A percentile compares a stretch with the other conserved stretches of the same genome.
Evolutionary conservation across 441 rosid genomes (phyloP).

Genomic region (Bocquillonia castaneifolia): DNA sequence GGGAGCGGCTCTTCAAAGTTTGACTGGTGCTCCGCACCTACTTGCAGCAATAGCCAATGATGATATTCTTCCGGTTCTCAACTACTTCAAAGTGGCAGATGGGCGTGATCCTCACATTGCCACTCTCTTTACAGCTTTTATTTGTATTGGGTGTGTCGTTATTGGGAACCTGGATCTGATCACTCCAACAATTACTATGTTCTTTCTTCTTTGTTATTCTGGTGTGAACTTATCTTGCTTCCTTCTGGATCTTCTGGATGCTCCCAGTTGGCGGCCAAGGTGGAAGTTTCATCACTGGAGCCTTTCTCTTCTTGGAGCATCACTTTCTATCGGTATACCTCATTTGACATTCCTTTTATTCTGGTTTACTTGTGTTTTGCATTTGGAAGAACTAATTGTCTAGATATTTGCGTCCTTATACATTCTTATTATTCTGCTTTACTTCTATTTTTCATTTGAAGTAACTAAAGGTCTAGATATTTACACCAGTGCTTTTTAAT

Average conservation of each 20-base stretch:
- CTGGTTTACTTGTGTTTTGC: neutral
- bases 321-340: constrained; percentile 74
- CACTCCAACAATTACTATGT: constrained; percentile 94
- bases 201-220: constrained; percentile 87
- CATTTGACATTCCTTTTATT: constrained; percentile 1
- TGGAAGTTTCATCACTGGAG: constrained; percentile 99
- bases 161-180: constrained; percentile 98
- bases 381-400: neutral
- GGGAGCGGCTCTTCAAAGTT: constrained; percentile 98
- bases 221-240: constrained; percentile 99
- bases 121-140: constrained; percentile 82
- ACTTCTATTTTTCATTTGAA: too few relatives aligned
- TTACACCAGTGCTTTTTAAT: neutral
- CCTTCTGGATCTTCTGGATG: constrained; percentile 97
- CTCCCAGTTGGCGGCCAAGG: constrained; percentile 99
- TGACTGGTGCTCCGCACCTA: constrained; percentile 95
- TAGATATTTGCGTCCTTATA: neutral
- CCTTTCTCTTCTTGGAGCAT: constrained; percentile 91
- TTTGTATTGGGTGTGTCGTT: constrained; percentile 86
- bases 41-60: constrained; percentile 99
- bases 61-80: constrained; percentile 94
- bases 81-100: constrained; percentile 89
- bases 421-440: neutral
- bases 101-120: constrained; percentile 85
- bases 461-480: neutral